Evolutionary conservation across 1,139 yeast genomes (phyloP).

Genomic region (Zygosaccharomyces pseudobailii): DNA sequence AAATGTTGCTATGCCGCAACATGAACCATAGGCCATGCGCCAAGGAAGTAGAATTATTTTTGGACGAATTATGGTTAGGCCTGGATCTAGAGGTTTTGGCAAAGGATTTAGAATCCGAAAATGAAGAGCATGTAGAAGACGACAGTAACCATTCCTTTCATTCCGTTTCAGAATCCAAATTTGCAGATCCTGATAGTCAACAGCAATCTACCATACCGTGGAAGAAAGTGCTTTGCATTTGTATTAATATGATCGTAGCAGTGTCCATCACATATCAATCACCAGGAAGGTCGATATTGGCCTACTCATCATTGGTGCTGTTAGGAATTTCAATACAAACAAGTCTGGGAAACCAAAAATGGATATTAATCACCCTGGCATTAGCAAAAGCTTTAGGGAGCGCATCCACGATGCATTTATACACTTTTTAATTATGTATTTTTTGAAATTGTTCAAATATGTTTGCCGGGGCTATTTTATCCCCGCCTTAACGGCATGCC

Average conservation of each 20-base stretch:
- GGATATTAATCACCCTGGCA: slow-evolving; percentile 1
- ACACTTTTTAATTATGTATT: not conserved
- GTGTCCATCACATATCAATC: slow-evolving; percentile 1
- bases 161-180: not conserved
- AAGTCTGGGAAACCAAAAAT: slow-evolving; percentile 2
- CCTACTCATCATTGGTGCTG: slow-evolving; percentile 11
- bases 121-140: not conserved
- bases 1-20: slow-evolving; percentile 35
- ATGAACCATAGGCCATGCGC: slow-evolving; percentile 45
- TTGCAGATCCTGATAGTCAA: not conserved
- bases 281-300: not conserved
- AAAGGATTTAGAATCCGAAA: not conserved
- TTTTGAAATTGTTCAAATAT: not conserved
- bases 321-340: slow-evolving; percentile 13
- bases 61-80: slow-evolving; percentile 24
- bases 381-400: not conserved
- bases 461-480: too few species aligned
- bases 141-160: not conserved
- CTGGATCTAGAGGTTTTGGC: slow-evolving; percentile 3
- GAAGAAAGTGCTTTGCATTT: slow-evolving; percentile 4
- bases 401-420: not conserved
- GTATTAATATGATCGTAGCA: not conserved
- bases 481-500: not conserved
- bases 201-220: not conserved
- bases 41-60: slow-evolving; percentile 35